These are phyloP conservation scores for Schoenoplectus tabernaemontani DNA, from an alignment of 202 grass and related monocot genomes.

Conservation along the genomic window DNA sequence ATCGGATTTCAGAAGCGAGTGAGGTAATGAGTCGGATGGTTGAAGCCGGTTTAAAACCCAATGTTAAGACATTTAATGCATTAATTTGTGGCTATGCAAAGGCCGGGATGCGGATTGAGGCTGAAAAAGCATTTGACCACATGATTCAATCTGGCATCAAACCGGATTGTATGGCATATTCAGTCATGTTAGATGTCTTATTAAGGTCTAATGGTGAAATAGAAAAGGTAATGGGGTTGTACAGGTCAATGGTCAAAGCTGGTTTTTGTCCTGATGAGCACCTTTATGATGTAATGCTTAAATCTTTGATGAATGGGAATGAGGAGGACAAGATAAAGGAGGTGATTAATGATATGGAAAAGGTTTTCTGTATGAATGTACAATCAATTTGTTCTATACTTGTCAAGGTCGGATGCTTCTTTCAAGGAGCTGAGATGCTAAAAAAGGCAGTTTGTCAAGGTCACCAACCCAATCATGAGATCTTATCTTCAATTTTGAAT, in stretches of 20 bases:
- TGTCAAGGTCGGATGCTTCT: conserved; percentile 52
- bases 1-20: conserved; percentile 70
- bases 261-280: conserved; percentile 42
- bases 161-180: conserved; percentile 74
- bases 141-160: conserved; percentile 75
- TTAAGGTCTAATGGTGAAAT: conserved; percentile 57
- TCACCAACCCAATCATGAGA: conserved; percentile 44
- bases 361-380: conserved; percentile 45
- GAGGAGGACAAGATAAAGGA: conserved; percentile 38
- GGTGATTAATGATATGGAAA: conserved; percentile 71
- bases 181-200: conserved; percentile 74
- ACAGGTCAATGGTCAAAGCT: conserved; percentile 60
- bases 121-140: conserved; percentile 45
- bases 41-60: conserved; percentile 62
- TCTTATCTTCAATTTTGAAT: conserved; percentile 56
- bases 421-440: conserved; percentile 54
- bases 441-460: conserved; percentile 60
- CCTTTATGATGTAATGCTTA: conserved; percentile 57
- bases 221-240: conserved; percentile 51
- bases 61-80: conserved; percentile 69
- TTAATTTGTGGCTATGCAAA: conserved; percentile 83
- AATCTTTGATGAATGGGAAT: conserved; percentile 41
- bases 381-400: conserved; percentile 47
- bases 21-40: conserved; percentile 64
- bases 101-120: conserved; percentile 52